Evolutionary conservation across 176 grass and related monocot species (phyloP).

Genomic region (Aegilops tauschii): DNA sequence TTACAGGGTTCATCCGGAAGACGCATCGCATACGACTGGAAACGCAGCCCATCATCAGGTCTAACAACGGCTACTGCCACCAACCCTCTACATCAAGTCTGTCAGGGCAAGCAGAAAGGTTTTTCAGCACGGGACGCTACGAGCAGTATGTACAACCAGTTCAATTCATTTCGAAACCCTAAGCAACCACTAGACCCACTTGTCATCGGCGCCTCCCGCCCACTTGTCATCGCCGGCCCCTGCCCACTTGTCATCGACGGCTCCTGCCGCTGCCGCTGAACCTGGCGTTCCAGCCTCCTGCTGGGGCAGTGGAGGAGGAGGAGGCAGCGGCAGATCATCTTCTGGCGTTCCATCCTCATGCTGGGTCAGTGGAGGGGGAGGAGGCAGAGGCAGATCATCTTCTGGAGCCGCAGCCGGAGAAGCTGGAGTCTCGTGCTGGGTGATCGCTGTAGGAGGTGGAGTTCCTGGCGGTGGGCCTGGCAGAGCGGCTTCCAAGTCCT

Average conservation of each 20-base stretch:
- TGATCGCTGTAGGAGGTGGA: neutral
- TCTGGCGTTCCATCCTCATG: neutral
- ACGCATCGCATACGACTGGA: neutral
- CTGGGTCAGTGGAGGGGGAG: neutral
- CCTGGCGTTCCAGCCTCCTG: neutral
- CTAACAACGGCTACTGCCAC: neutral
- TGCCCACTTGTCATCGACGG: neutral
- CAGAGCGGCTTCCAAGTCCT: slow-evolving; percentile 8
- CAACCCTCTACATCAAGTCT: neutral
- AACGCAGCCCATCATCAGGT: neutral
- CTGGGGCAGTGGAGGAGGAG: neutral
- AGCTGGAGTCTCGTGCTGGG: neutral
- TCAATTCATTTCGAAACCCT: neutral
- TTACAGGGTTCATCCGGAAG: slow-evolving; percentile 1
- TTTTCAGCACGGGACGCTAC: neutral
- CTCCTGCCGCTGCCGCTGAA: neutral
- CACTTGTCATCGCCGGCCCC: too few relatives aligned
- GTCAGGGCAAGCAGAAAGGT: neutral
- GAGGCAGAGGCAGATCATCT: neutral
- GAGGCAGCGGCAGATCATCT: neutral
- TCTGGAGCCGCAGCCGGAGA: neutral
- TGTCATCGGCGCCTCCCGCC: neutral
- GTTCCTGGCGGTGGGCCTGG: neutral
- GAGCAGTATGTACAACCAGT: neutral
- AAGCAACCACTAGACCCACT: neutral